Conservation (phyloP, 495 filamentous ascomycete genomes). For the Filosporella fistucella region DNA sequence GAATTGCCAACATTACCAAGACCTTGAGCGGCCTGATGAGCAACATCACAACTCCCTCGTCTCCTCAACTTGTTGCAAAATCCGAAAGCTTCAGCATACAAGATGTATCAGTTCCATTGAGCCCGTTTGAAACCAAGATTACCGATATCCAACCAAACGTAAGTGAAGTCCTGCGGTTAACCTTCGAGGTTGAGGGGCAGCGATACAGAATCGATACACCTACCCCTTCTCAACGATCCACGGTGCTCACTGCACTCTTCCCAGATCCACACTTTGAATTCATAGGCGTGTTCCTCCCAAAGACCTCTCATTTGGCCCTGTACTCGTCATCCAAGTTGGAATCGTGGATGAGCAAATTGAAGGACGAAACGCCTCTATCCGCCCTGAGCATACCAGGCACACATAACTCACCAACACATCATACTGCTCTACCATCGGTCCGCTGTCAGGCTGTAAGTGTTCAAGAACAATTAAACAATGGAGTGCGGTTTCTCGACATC, state of each 20-base stretch:
- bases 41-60: conserved; percentile 31
- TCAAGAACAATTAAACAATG: conserved; percentile 76
- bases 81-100: conserved; percentile 50
- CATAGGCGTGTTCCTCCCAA: conserved; percentile 67
- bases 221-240: conserved; percentile 48
- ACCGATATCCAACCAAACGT: conserved; percentile 48
- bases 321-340: conserved; percentile 67
- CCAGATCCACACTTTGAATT: conserved; percentile 56
- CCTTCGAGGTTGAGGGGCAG: conserved; percentile 57
- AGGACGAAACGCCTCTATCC: conserved; percentile 64
- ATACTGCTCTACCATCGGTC: conserved; percentile 83
- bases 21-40: conserved; percentile 46
- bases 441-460: conserved; percentile 84
- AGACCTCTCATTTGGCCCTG: conserved; percentile 64
- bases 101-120: conserved; percentile 49
- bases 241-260: conserved; percentile 47
- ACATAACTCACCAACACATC: conserved; percentile 85
- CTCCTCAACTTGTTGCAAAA: conserved; percentile 39
- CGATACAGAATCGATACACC: conserved; percentile 58
- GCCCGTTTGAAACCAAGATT: conserved; percentile 50
- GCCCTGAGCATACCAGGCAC: conserved; percentile 90
- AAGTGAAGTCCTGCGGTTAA: conserved; percentile 55
- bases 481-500: conserved; percentile 92
- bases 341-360: conserved; percentile 77
- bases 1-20: conserved; percentile 23